Conservation (phyloP, 805 yeast species). For the Suhomyces pyralidae region DNA sequence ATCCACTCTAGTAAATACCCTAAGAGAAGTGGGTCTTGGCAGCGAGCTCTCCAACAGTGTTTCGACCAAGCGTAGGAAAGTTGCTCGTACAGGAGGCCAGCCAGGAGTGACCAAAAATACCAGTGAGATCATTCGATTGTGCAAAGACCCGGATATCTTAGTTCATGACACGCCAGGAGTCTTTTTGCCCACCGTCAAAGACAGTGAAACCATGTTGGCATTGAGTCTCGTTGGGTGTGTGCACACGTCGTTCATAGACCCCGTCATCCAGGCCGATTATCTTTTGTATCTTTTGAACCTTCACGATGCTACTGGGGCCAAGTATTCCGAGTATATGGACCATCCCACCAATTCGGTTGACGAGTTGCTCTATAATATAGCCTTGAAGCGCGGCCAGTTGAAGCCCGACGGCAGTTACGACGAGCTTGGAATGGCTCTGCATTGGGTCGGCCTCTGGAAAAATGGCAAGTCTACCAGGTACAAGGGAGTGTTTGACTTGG, state of each 20-base stretch:
- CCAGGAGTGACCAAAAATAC: slow-evolving; percentile 89
- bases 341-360: slow-evolving; percentile 73
- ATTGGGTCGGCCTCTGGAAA: slow-evolving; percentile 61
- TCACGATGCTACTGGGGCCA: slow-evolving; percentile 46
- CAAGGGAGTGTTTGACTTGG: slow-evolving; percentile 35
- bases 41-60: slow-evolving; percentile 19
- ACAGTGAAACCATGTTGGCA: slow-evolving; percentile 67
- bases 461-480: slow-evolving; percentile 45
- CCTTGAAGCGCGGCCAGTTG: slow-evolving; percentile 36
- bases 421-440: slow-evolving; percentile 59
- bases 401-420: slow-evolving; percentile 40
- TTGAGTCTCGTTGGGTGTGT: slow-evolving; percentile 76
- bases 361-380: slow-evolving; percentile 50
- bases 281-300: slow-evolving; percentile 70
- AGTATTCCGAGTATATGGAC: slow-evolving; percentile 45
- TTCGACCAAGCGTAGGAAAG: slow-evolving; percentile 48
- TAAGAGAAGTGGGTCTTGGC: slow-evolving; percentile 47
- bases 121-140: slow-evolving; percentile 68
- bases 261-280: slow-evolving; percentile 83
- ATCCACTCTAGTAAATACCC: slow-evolving; percentile 75
- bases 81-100: slow-evolving; percentile 78
- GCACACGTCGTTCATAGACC: slow-evolving; percentile 67
- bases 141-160: slow-evolving; percentile 58
- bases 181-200: slow-evolving; percentile 68
- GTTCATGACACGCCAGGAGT: slow-evolving; percentile 94